Base-by-base conservation (phyloP, 257 asterid genomes). In the Fraxinus pennsylvanica region DNA sequence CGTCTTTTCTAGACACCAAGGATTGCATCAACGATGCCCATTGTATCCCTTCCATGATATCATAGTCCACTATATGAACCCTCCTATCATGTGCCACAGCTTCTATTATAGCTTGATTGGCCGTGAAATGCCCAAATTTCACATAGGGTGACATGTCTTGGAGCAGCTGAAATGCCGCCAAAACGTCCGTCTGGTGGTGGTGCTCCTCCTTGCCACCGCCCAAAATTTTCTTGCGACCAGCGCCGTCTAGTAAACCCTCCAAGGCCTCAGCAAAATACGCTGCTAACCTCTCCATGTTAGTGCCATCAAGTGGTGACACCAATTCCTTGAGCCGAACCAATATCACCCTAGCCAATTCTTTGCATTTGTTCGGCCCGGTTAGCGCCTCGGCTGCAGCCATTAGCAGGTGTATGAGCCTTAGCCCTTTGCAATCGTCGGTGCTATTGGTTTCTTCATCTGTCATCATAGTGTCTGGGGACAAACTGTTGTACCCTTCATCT, bases 281-380 rank as follows among this genome's bases (percentile, higher is more conserved):
- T 0, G 92, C 95, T 5, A 92, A 67, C 12, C 96, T 76, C 73
- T 92, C 97, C 91, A 92, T 88, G 78, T 88, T 92, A 74, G 97
- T 81, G 76, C 91, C 92, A 29, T 87, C 88, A 21, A 71, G 85
- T 13, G 97, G 91, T 5, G 96, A 86, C 30, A 84, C 95, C 82
- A 92, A 88, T 75, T 90, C 92, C 87, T 80, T 92, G 97, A 92
- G 97, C 96, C 97, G 96, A 90, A 90, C 90, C 95, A 92, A 91
- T 91, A 92, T 91, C 97, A 92, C 97, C 80, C 91, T 74, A 38
- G 92, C 96, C 91, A 92, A 79, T 73, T 91, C 97, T 1, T 84
- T 85, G 88, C 90, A 86, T 84, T 85, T 86, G 81, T 75, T 85
- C 22, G 79, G 68, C 5, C 95, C 95, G 6, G 87, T 68, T 66